phyloP scores from a whole-genome alignment of 805 yeast species.

The Metschnikowia gelsemii region DNA sequence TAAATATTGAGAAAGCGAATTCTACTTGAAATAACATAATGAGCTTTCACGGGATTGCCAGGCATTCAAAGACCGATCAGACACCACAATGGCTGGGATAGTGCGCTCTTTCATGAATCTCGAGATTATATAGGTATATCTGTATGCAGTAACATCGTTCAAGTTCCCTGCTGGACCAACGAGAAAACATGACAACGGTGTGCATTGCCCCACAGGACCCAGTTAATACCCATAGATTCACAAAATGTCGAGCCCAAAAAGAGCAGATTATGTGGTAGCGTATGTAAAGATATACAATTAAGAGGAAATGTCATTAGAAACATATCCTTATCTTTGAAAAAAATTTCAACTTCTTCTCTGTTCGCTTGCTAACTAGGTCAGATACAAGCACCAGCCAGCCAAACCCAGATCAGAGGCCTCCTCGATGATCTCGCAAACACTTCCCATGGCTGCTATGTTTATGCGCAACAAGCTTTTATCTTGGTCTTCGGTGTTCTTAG shows the following conservation, averaged over 20 bases:
- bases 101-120: too few relatives aligned
- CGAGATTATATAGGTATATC: too few relatives aligned
- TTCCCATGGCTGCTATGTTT: conserved; percentile 71
- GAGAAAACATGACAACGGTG: too few relatives aligned
- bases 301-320: background rate
- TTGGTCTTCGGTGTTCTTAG: conserved; percentile 55
- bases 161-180: too few relatives aligned
- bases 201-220: background rate
- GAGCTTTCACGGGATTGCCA: too few relatives aligned
- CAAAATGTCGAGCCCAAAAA: conserved; percentile 18
- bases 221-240: background rate
- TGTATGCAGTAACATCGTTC: too few relatives aligned
- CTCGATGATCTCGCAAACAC: conserved; percentile 51
- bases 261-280: conserved; percentile 21
- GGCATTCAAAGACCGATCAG: too few relatives aligned
- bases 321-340: background rate
- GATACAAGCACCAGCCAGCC: conserved; percentile 51
- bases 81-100: too few relatives aligned
- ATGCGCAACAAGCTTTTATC: conserved; percentile 54
- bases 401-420: conserved; percentile 47
- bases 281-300: conserved; percentile 8
- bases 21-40: too few relatives aligned
- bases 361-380: conserved; percentile 17
- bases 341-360: too few relatives aligned
- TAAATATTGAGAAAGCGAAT: too few relatives aligned